Evolutionary conservation across 108 stramenopile genomes (phyloP), one percentile per base, ranked within the genome.

Genomic region (Skeletonema marinoi): DNA sequence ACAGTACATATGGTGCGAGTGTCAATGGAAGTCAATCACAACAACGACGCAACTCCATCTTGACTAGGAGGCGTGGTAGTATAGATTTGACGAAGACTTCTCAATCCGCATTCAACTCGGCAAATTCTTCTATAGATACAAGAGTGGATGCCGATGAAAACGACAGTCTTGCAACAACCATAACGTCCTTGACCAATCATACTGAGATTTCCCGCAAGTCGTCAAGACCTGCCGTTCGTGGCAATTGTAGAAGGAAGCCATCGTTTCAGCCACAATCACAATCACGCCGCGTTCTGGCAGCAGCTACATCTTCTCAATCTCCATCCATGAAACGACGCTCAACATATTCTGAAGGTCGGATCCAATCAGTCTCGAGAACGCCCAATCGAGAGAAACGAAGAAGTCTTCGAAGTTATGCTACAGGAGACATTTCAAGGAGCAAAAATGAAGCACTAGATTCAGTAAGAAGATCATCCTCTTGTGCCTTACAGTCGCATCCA

Each of bases 91-190:
- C 58, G 6, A 74, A n/a, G 51, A 66, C 58, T 19, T 64, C 19
- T 32, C 21, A 17, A 66, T 58, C 38, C 10, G 35, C 73, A 56
- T 38, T 66, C 32, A 33, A 32, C 29, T 54, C 30, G 17, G 25
- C 25, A 29, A 69, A 32, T 19, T 56, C 68, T 54, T 33, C 46
- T 3, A 21, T 44, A 14, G 44, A 42, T 33, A 39, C 41, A 35
- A 50, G 29, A 13, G 63, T 71, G 41, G 73, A 73, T 8, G 42
- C 31, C 14, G 79, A 80, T 48, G 78, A 78, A 60, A 80, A 73
- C 39, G 79, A 80, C 58, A 80, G 79, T 32, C 9, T 74, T 44
- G 67, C 79, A 2, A 74, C 68, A 17, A 74, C 79, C 3, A 59
- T 80, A 54, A 69, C 79, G n/a, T 80, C 79, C 1, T 56, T 80